Evolutionary conservation across 2,329 filamentous ascomycete species (phyloP).

Genomic region (Podosphaera xanthii): DNA sequence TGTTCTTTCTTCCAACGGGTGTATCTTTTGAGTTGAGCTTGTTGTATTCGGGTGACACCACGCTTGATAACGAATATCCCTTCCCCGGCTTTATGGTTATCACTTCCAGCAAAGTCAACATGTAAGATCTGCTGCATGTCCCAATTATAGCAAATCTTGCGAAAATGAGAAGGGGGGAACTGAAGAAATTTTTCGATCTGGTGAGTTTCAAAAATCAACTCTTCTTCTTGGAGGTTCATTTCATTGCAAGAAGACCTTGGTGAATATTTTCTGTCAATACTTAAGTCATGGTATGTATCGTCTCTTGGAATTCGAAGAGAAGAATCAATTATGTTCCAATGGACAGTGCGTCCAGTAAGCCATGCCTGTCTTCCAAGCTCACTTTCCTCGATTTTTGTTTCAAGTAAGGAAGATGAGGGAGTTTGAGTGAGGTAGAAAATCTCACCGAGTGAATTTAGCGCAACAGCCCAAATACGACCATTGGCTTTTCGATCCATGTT

Average conservation of each 20-base stretch:
- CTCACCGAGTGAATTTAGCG: constrained; percentile 83
- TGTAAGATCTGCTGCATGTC: constrained; percentile 73
- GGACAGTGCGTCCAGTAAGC: constrained; percentile 54
- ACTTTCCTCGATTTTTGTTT: constrained; percentile 22
- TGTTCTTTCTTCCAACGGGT: constrained; percentile 25
- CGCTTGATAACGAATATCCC: constrained; percentile 50
- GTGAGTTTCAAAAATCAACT: constrained; percentile 51
- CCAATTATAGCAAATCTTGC: constrained; percentile 61
- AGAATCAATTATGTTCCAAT: constrained; percentile 60
- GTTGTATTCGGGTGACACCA: constrained; percentile 21
- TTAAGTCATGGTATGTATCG: constrained; percentile 49
- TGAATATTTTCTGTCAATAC: constrained; percentile 52
- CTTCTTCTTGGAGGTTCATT: constrained; percentile 46
- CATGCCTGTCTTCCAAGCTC: constrained; percentile 48
- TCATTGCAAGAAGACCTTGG: constrained; percentile 55
- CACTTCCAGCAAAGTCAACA: constrained; percentile 72
- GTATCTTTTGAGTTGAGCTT: constrained; percentile 31
- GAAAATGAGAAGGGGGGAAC: constrained; percentile 56
- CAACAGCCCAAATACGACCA: constrained; percentile 69
- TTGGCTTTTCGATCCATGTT: constrained; percentile 44
- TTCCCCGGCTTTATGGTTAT: constrained; percentile 56
- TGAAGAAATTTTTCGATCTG: constrained; percentile 60
- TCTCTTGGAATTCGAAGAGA: constrained; percentile 49
- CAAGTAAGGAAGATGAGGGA: constrained; percentile 30
- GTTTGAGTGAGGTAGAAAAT: constrained; percentile 62